Conservation (phyloP, 352 stramenopile species). For the Pythium grandisporangium region DNA sequence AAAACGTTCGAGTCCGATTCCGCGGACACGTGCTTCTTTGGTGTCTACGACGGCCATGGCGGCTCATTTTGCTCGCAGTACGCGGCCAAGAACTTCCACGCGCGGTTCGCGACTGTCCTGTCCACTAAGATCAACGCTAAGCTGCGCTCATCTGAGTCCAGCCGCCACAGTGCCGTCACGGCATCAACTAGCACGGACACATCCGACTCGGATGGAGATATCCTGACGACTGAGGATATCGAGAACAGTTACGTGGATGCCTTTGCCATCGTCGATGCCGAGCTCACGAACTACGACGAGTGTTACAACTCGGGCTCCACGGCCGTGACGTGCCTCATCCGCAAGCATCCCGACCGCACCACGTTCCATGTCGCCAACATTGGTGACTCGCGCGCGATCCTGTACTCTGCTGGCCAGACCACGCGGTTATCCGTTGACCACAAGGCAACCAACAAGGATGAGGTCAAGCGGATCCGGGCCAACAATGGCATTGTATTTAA, state of each 20-base stretch:
- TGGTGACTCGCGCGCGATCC: conserved; percentile 67
- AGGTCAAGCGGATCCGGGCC: conserved; percentile 60
- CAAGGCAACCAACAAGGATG: conserved; percentile 69
- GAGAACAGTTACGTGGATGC: conserved; percentile 48
- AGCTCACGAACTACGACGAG: conserved; percentile 60
- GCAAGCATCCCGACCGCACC: conserved; percentile 40
- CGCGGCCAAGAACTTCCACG: conserved; percentile 59
- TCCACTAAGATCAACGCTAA: conserved; percentile 28
- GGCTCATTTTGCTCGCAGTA: conserved; percentile 77
- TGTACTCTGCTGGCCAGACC: conserved; percentile 37
- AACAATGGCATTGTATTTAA: conserved; percentile 78
- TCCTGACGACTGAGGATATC: conserved; percentile 50
- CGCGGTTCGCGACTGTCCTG: conserved; percentile 34
- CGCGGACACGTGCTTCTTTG: conserved; percentile 71
- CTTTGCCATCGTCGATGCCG: conserved; percentile 50
- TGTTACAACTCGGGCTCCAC: conserved; percentile 58
- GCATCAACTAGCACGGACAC: conserved; percentile 33
- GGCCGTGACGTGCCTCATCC: conserved; percentile 66
- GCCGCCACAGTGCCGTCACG: conserved; percentile 32
- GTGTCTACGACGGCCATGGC: conserved; percentile 76
- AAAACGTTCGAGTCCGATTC: conserved; percentile 44
- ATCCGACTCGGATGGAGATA: conserved; percentile 26
- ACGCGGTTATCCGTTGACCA: conserved; percentile 64
- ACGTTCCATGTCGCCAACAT: conserved; percentile 72
- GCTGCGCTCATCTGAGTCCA: conserved; percentile 19